Evolutionary conservation across 2,329 filamentous ascomycete genomes (phyloP), one percentile per base, ranked within the genome.

Genomic region (Clarireedia paspali): DNA sequence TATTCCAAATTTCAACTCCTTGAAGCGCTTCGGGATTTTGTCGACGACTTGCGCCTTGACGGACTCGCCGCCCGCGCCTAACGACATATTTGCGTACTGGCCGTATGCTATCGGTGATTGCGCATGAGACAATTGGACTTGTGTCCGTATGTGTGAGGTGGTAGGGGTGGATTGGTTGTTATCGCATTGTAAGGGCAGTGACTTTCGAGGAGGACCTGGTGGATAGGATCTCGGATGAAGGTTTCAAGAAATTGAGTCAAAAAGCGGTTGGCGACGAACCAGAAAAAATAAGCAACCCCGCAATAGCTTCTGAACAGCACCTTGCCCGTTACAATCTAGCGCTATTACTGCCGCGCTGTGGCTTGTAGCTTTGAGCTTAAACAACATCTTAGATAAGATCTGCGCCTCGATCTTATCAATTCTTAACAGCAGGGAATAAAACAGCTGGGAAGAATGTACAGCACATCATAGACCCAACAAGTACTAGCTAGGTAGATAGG

Each of bases 1-100:
- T 60, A 97, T 89, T 68, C 92, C 92, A 72, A 97, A 97, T 70
- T 95, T 91, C 70, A 97, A 82, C 69, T 91, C 87, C 71, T 87
- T 91, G 76, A 96, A 95, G 67, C 89, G 87, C 77, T 95, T 95
- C 36, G 92, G 92, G 56, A 89, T 80, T 70, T 85, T 85, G 73
- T 96, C 91, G 53, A 90, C 82, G 70, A 96, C 87, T 80, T 96
- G 91, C 76, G 90, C 84, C 79, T 96, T 96, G 66, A 84, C 71
- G 30, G 74, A 57, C 60, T 64, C 64, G 30, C 56, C 56, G 50
- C 56, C 52, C 17, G 42, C 23, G 15, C 55, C 57, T 38, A 59
- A 57, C 12, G 62, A 63, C 51, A 61, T 60, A 58, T 59, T 55
- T 59, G 63, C 65, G 66, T 66, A 38, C 23, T 56, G 42, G 34